These are phyloP conservation scores for Daucus carota DNA, from an alignment of 129 eudicot genomes.

Conservation along the genomic window DNA sequence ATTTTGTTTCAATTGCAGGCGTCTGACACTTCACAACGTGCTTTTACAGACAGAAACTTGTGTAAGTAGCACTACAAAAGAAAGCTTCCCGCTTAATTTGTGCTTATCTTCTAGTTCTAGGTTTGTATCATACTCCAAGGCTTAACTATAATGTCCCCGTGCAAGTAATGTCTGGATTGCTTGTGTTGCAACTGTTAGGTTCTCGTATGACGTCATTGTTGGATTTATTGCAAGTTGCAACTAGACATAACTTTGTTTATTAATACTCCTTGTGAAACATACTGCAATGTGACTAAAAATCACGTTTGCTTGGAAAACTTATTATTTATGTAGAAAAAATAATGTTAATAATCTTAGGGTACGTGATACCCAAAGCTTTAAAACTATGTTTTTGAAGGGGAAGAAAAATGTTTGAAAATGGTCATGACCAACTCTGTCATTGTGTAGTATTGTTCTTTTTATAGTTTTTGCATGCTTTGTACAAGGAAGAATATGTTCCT, in stretches of 20 bases:
- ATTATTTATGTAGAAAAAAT: not conserved
- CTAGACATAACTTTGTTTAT: not conserved
- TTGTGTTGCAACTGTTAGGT: not conserved
- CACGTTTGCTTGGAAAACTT: not conserved
- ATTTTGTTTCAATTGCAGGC: constrained; percentile 37
- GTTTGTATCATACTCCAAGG: not conserved
- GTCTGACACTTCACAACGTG: constrained; percentile 54
- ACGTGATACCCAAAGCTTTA: not conserved
- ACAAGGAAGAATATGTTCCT: not conserved
- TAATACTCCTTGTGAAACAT: not conserved
- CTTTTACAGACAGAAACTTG: constrained; percentile 51
- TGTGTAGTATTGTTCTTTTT: not conserved
- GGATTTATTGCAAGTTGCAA: not conserved
- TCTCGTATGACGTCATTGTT: not conserved
- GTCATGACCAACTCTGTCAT: not conserved
- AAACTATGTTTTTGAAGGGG: not conserved
- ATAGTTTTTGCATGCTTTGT: not conserved
- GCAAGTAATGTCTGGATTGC: not conserved
- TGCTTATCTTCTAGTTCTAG: not conserved
- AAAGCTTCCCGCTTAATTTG: not conserved
- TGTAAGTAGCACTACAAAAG: constrained; percentile 35
- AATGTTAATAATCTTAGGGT: not conserved
- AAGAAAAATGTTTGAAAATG: not conserved
- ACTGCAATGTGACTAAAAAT: not conserved
- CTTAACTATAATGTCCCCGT: not conserved